Percentiles rank a stretch among this genome's conserved stretches.
phyloP scores from a whole-genome alignment of 768 basidiomycete genomes.

The Trametes cingulata region DNA sequence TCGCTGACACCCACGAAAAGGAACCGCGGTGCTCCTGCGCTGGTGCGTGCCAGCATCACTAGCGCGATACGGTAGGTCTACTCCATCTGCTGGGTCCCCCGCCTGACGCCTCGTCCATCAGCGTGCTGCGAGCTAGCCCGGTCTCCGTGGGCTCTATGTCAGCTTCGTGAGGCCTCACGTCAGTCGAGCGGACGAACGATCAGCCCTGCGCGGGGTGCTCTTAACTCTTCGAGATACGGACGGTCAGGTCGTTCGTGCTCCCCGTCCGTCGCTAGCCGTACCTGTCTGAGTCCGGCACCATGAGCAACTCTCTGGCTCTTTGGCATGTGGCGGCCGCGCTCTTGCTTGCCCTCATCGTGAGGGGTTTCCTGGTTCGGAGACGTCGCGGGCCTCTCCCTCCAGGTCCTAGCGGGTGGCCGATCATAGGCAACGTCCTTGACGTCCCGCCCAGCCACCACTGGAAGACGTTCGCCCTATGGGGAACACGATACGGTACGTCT shows the following conservation, averaged over 20 bases:
- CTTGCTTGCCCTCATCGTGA: neutral
- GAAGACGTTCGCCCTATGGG: constrained; percentile 30
- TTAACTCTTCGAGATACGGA: too few species aligned
- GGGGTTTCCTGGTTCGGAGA: neutral
- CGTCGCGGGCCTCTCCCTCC: constrained; percentile 32
- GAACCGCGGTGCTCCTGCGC: too few species aligned
- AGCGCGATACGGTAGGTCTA: neutral
- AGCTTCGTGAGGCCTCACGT: neutral
- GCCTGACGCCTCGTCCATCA: neutral
- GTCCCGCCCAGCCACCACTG: constrained; percentile 28
- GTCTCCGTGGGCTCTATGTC: neutral
- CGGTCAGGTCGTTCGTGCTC: too few species aligned
- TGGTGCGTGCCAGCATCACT: neutral
- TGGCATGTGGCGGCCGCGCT: neutral
- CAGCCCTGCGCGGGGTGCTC: too few species aligned
- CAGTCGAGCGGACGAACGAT: too few species aligned
- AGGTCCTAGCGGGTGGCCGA: constrained; percentile 27
- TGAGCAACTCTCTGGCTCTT: neutral
- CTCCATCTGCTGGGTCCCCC: neutral
- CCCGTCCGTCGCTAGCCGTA: too few species aligned
- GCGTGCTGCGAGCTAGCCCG: neutral
- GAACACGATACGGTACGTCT: constrained; percentile 29
- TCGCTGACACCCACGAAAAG: too few species aligned
- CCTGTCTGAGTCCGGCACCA: neutral
- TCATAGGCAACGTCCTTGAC: constrained; percentile 30